Conservation (phyloP, 2,329 filamentous ascomycete species). For the Plectosphaerella cucumerina region DNA sequence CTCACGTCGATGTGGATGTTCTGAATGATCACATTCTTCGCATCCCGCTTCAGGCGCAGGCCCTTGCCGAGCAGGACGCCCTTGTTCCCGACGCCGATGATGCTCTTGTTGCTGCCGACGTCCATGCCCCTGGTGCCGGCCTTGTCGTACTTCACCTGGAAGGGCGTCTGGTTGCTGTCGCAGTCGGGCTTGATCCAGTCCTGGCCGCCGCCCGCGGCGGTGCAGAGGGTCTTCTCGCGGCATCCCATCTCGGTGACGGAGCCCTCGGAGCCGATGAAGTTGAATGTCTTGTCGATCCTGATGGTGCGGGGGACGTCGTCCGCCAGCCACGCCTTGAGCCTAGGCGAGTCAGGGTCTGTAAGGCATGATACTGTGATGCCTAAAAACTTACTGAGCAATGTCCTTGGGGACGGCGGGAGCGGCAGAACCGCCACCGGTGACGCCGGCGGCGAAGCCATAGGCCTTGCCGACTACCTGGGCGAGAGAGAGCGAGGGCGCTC, state of each 20-base stretch:
- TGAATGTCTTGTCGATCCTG: slow-evolving; percentile 23
- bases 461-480: slow-evolving; percentile 2
- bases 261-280: slow-evolving; percentile 19
- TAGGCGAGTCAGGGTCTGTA: background rate
- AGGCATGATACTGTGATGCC: no score
- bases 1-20: slow-evolving; percentile 20
- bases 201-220: slow-evolving; percentile 11
- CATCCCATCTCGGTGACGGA: slow-evolving; percentile 17
- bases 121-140: slow-evolving; percentile 24
- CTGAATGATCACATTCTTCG: slow-evolving; percentile 37
- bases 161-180: slow-evolving; percentile 8
- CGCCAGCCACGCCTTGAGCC: slow-evolving; percentile 20
- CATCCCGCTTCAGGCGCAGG: slow-evolving; percentile 26
- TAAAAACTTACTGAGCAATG: slow-evolving; percentile 3
- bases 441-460: slow-evolving; percentile 5
- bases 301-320: slow-evolving; percentile 27
- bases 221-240: slow-evolving; percentile 12
- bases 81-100: slow-evolving; percentile 31
- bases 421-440: slow-evolving; percentile 5
- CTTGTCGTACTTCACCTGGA: slow-evolving; percentile 24
- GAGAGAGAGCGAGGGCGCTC: slow-evolving; percentile 1
- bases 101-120: slow-evolving; percentile 34
- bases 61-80: slow-evolving; percentile 37
- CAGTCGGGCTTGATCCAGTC: slow-evolving; percentile 22
- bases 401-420: slow-evolving; percentile 2